Percentiles rank a stretch among this genome's conserved stretches.
Conservation (phyloP, 129 eudicot species). For the Flaveria robusta region DNA sequence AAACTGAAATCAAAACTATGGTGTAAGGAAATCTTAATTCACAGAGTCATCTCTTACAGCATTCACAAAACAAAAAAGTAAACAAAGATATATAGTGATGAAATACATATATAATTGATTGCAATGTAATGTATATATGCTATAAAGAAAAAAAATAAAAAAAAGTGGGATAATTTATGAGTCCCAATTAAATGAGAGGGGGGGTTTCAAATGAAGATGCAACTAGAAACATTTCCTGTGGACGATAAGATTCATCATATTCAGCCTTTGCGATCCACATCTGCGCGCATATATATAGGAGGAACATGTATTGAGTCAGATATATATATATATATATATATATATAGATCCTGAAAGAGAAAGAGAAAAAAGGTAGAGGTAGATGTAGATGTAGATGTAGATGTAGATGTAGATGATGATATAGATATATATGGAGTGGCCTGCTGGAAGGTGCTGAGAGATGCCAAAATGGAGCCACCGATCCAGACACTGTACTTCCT, state of each 20-base stretch:
- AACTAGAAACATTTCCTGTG: constrained; percentile 53
- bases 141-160: constrained; percentile 11
- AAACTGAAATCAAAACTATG: background rate
- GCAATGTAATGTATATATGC: too few relatives aligned
- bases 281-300: constrained; percentile 16
- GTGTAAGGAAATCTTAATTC: constrained; percentile 36
- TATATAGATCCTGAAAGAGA: too few relatives aligned
- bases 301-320: too few relatives aligned
- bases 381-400: too few relatives aligned
- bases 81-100: too few relatives aligned
- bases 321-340: too few relatives aligned
- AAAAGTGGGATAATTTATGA: constrained; percentile 17
- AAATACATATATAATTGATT: too few relatives aligned
- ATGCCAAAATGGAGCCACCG: constrained; percentile 69
- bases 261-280: constrained; percentile 59
- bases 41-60: constrained; percentile 40
- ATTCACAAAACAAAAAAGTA: constrained; percentile 10
- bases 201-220: too few relatives aligned
- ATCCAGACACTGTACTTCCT: constrained; percentile 80
- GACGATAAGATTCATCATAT: constrained; percentile 50
- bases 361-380: too few relatives aligned
- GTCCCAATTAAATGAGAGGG: too few relatives aligned
- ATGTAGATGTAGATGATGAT: too few relatives aligned
- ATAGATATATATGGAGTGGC: constrained; percentile 30
- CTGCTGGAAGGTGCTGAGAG: constrained; percentile 79